These are phyloP conservation scores for Peronospora farinosa DNA, from an alignment of 352 stramenopile genomes.

Conservation along the genomic window DNA sequence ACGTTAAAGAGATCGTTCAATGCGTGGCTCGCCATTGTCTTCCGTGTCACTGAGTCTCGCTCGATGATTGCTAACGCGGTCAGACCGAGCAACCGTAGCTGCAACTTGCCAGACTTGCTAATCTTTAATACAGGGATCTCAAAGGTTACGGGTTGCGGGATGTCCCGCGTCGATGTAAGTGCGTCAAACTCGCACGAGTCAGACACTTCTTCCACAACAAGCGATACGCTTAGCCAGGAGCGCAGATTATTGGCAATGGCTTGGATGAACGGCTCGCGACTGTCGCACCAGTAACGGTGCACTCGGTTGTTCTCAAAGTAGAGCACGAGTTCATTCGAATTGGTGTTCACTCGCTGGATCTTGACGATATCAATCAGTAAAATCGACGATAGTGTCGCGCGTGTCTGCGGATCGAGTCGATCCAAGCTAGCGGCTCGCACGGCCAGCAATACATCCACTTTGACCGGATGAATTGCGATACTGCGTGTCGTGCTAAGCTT, in stretches of 20 bases:
- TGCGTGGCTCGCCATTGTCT: conserved; percentile 55
- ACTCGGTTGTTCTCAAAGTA: conserved; percentile 86
- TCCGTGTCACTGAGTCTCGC: conserved; percentile 61
- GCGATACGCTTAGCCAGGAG: conserved; percentile 73
- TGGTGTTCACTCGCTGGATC: conserved; percentile 78
- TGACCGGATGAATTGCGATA: conserved; percentile 57
- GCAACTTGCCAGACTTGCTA: conserved; percentile 57
- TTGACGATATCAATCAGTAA: conserved; percentile 86
- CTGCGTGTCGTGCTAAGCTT: conserved; percentile 81
- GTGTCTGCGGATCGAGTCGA: conserved; percentile 56
- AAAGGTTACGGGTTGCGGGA: conserved; percentile 73
- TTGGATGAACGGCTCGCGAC: conserved; percentile 82
- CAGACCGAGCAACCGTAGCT: conserved; percentile 66
- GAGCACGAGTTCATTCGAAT: conserved; percentile 75
- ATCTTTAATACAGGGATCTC: conserved; percentile 83
- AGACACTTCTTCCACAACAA: conserved; percentile 80
- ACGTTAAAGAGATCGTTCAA: conserved; percentile 84
- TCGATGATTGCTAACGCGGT: conserved; percentile 68
- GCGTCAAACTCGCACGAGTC: conserved; percentile 83
- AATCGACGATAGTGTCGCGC: conserved; percentile 71
- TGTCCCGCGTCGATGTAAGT: conserved; percentile 67
- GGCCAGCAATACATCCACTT: conserved; percentile 63
- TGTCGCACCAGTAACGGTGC: conserved; percentile 83
- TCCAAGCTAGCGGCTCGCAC: conserved; percentile 76
- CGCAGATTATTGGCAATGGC: conserved; percentile 82